Evolutionary conservation across 2,329 filamentous ascomycete species (phyloP).

Genomic region (Monosporascus ibericus): DNA sequence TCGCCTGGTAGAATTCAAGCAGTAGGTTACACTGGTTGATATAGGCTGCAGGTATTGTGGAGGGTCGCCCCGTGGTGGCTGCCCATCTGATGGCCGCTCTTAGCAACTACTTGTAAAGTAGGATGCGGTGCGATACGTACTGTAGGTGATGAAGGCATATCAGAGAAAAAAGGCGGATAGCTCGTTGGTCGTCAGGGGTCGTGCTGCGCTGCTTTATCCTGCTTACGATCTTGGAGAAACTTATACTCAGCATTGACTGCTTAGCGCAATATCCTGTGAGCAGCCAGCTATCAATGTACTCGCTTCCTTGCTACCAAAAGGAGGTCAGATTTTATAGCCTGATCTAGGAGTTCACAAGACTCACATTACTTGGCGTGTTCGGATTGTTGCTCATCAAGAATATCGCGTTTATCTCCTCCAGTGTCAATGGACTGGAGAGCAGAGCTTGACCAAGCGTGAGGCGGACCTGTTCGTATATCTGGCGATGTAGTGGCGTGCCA

Average conservation of each 20-base stretch:
- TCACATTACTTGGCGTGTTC: constrained; percentile 22
- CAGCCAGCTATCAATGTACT: constrained; percentile 38
- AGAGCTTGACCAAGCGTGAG: constrained; percentile 32
- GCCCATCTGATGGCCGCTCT: constrained; percentile 27
- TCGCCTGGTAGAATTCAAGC: constrained; percentile 33
- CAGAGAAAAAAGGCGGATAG: constrained; percentile 30
- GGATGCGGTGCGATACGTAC: constrained; percentile 14
- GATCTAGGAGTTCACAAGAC: not conserved
- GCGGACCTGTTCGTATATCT: constrained; percentile 33
- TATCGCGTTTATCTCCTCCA: constrained; percentile 35
- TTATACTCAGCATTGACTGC: constrained; percentile 37
- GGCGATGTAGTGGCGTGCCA: constrained; percentile 25
- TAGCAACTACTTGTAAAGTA: not conserved
- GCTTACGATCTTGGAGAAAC: constrained; percentile 33
- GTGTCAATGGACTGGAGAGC: constrained; percentile 31
- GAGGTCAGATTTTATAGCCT: not conserved
- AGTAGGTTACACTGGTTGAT: constrained; percentile 34
- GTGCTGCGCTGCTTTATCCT: constrained; percentile 26
- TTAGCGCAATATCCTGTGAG: constrained; percentile 35
- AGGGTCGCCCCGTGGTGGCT: constrained; percentile 33
- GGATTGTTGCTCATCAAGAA: constrained; percentile 32
- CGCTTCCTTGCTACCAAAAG: constrained; percentile 20
- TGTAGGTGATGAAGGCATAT: constrained; percentile 32
- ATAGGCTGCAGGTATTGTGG: constrained; percentile 30
- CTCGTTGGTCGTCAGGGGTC: constrained; percentile 26